Evolutionary conservation across 225 moss, liverwort and hornwort species (phyloP), one percentile per base, ranked within the genome.

Genomic region (Sphagnum contortum): DNA sequence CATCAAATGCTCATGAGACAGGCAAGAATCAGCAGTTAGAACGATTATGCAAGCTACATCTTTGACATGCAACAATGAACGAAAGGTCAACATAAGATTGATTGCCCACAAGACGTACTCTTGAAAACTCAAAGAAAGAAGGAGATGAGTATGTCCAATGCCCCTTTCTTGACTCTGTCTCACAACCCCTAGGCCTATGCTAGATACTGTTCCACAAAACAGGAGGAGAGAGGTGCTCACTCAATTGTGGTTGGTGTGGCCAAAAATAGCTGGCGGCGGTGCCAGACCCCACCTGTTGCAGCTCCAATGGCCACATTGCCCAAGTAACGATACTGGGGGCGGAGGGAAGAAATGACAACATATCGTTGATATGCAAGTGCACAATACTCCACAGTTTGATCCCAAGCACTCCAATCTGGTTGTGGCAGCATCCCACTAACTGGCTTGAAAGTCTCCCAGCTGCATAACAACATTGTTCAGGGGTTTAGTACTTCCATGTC

Each of bases 241-340:
- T 98, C 96, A 61, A 98, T 93, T 59, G 96, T 93, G 44, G 96
- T 91, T 54, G 93, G 96, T 57, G 96, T 98, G 63, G 93, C 86
- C 70, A 98, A 57, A 76, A 98, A 98, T 13, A 98, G 92, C 72
- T 98, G 96, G 57, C 96, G 88, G 54, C 93, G 87, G 68, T 93
- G 96, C 96, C 96, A 98, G 44, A 93, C 79, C 75, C 93, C 96
- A 60, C 96, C 96, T n/a, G 93, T 98, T 63, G 96, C 96, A 76
- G 80, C 80, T 65, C 83, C 88, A 72, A 98, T 98, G 55, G 93
- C 93, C 54, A 98, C 96, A 79, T 88, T 98, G 48, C 96, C 96
- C 55, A 98, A 73, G 75, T 91, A 98, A 9, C 91, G 90, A 66
- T 85, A 98, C 69, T 92, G 90, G 61, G 96, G 96, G 45, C 96